These are phyloP conservation scores for Alternaria brassicae DNA, from an alignment of 2,329 filamentous ascomycete species.

Conservation along the genomic window DNA sequence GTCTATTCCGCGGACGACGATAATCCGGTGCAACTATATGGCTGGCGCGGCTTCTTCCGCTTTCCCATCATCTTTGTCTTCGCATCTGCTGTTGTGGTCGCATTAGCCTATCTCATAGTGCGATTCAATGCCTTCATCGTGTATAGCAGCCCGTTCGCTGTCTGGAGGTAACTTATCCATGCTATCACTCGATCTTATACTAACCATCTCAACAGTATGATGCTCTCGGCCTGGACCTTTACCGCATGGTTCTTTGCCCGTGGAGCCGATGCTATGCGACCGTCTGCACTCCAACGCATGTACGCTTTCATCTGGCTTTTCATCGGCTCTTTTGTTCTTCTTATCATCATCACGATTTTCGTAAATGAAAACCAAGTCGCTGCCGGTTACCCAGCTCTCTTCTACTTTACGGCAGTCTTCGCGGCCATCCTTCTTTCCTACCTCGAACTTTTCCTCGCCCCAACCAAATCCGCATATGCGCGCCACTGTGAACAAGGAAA, in stretches of 20 bases:
- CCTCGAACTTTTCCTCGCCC: constrained; percentile 78
- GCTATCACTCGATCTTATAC: not conserved
- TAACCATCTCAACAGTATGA: constrained; percentile 64
- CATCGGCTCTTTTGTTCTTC: constrained; percentile 71
- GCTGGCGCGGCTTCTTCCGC: constrained; percentile 82
- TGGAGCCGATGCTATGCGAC: constrained; percentile 78
- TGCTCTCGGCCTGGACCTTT: constrained; percentile 80
- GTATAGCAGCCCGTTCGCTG: constrained; percentile 86
- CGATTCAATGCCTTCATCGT: constrained; percentile 89
- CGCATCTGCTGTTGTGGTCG: constrained; percentile 72
- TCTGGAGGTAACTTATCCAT: constrained; percentile 65
- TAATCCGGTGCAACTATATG: constrained; percentile 70
- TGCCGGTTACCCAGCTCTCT: constrained; percentile 80
- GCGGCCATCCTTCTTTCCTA: constrained; percentile 77
- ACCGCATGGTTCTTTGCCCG: constrained; percentile 83
- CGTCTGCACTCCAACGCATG: constrained; percentile 82
- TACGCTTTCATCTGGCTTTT: constrained; percentile 89
- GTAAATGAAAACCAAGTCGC: constrained; percentile 76
- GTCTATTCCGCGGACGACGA: constrained; percentile 66
- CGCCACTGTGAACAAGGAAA: constrained; percentile 55
- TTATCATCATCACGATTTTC: constrained; percentile 76
- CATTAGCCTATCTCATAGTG: constrained; percentile 74
- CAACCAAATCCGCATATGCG: constrained; percentile 72
- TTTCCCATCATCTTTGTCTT: constrained; percentile 78
- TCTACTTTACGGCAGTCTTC: constrained; percentile 79